These are phyloP conservation scores for Spiraea crenata DNA, from an alignment of 331 rosid species.

Conservation along the genomic window DNA sequence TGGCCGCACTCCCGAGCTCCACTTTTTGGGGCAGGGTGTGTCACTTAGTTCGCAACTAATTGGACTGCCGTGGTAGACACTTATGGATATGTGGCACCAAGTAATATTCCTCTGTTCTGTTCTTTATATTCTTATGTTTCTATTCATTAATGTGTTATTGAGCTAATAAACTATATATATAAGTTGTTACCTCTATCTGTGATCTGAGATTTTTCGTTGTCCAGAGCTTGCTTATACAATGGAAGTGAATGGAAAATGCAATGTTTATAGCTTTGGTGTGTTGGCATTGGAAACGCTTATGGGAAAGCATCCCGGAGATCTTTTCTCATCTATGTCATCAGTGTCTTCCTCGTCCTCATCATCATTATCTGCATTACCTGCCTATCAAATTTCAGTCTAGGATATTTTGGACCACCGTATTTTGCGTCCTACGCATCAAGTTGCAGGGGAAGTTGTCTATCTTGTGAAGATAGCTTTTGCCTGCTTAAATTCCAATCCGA, in stretches of 20 bases:
- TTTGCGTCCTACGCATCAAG: background rate
- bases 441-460: slow-evolving; percentile 18
- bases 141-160: no score
- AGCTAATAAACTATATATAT: no score
- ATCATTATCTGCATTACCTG: background rate
- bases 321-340: background rate
- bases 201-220: no score
- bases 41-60: no score
- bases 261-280: slow-evolving; percentile 41
- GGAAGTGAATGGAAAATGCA: slow-evolving; percentile 28
- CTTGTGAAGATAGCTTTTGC: background rate
- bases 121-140: background rate
- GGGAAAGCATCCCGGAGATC: slow-evolving; percentile 35
- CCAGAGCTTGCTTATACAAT: slow-evolving; percentile 33
- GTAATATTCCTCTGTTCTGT: background rate
- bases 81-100: slow-evolving; percentile 28
- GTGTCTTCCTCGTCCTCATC: background rate
- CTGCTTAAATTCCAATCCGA: slow-evolving; percentile 20
- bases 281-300: slow-evolving; percentile 25
- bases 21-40: no score
- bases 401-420: slow-evolving; percentile 31
- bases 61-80: slow-evolving; percentile 46
- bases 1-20: no score
- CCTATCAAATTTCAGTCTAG: background rate
- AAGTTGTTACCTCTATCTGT: no score